These are phyloP conservation scores for Eutrema yunnanense DNA, from an alignment of 345 rosid genomes.

Conservation along the genomic window DNA sequence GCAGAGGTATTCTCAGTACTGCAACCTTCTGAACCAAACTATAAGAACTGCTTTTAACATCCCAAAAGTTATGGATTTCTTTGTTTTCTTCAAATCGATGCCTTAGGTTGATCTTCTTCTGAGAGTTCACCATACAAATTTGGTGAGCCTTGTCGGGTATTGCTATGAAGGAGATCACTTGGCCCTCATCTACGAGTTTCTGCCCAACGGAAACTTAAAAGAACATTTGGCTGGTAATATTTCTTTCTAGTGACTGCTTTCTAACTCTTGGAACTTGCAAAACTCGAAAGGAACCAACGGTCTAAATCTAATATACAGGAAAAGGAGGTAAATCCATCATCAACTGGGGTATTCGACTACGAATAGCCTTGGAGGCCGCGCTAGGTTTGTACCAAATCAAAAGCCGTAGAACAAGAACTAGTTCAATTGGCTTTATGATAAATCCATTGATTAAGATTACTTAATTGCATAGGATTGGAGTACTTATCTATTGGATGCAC, in stretches of 20 bases:
- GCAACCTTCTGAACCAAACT: neutral
- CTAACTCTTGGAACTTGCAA: neutral
- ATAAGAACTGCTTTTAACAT: neutral
- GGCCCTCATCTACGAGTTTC: constrained; percentile 41
- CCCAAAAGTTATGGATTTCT: neutral
- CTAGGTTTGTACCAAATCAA: constrained; percentile 23
- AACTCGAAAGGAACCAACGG: neutral
- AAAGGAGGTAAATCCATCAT: neutral
- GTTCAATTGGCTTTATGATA: neutral
- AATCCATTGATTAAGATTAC: neutral
- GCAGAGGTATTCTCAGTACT: neutral
- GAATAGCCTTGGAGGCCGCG: constrained; percentile 41
- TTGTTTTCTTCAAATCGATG: neutral
- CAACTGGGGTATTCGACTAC: constrained; percentile 35
- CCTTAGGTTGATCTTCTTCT: constrained; percentile 37
- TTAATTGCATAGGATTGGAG: constrained; percentile 30
- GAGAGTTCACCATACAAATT: constrained; percentile 40
- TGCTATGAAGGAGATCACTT: constrained; percentile 35
- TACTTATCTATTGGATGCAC: constrained; percentile 43
- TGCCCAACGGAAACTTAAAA: constrained; percentile 34
- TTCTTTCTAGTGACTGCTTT: neutral
- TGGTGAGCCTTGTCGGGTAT: constrained; percentile 37
- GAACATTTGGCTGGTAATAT: constrained; percentile 29
- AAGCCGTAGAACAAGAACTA: too few species aligned
- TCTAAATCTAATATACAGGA: neutral